Percentiles rank a stretch among this genome's conserved stretches.
Conservation (phyloP, 2,329 filamentous ascomycete species). For the Dactylellina drechsleri region DNA sequence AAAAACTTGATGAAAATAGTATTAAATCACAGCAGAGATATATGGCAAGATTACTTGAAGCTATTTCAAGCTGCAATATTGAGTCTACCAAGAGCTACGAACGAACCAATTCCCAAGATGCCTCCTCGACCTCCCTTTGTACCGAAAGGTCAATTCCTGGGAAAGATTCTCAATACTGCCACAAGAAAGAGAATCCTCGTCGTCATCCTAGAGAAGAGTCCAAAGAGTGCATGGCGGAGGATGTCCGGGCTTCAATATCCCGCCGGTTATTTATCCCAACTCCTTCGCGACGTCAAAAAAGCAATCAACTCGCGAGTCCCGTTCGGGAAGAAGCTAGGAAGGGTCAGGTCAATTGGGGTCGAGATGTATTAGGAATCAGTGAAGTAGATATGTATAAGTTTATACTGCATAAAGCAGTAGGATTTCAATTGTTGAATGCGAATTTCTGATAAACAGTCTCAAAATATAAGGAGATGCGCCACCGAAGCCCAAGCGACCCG, state of each 20-base stretch:
- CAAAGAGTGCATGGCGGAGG: conserved; percentile 32
- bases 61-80: conserved; percentile 37
- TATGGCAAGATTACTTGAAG: conserved; percentile 38
- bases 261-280: conserved; percentile 33
- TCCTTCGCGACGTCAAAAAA: conserved; percentile 24
- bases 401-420: conserved; percentile 30
- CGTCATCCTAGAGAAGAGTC: conserved; percentile 28
- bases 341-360: conserved; percentile 35
- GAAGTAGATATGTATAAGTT: conserved; percentile 27
- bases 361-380: conserved; percentile 35
- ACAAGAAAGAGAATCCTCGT: conserved; percentile 29
- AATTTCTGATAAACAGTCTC: conserved; percentile 34
- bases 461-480: conserved; percentile 39
- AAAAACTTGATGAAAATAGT: conserved; percentile 36
- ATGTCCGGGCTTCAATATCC: conserved; percentile 33
- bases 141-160: conserved; percentile 30
- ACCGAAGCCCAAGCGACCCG: conserved; percentile 32
- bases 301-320: conserved; percentile 30
- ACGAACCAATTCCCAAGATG: conserved; percentile 40
- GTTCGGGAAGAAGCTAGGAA: conserved; percentile 37
- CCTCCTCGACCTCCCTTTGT: conserved; percentile 35
- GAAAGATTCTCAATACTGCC: conserved; percentile 37
- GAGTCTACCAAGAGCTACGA: conserved; percentile 38
- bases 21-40: conserved; percentile 31
- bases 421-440: conserved; percentile 40